Evolutionary conservation across 2,329 filamentous ascomycete species (phyloP).

Genomic region (Ophidiomyces ophidiicola): DNA sequence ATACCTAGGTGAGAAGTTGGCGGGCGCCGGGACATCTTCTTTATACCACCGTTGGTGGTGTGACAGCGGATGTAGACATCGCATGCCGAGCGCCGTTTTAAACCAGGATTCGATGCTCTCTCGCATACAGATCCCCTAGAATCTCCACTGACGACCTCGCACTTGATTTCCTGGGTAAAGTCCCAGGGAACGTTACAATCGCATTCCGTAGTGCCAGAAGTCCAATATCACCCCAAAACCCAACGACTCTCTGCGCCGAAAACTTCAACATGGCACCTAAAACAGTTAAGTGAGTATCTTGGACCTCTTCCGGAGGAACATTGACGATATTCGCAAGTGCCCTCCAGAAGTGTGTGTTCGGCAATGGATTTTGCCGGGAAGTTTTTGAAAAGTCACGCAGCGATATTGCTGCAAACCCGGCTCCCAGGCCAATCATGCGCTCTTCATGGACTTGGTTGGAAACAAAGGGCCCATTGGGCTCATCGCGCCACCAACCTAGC

Average conservation of each 20-base stretch:
- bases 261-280: slow-evolving; percentile 60
- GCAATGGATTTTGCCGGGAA: slow-evolving; percentile 59
- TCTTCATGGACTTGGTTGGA: slow-evolving; percentile 63
- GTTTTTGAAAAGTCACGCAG: slow-evolving; percentile 69
- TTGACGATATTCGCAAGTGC: slow-evolving; percentile 65
- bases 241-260: slow-evolving; percentile 62
- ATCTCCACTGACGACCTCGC: slow-evolving; percentile 30
- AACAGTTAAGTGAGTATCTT: slow-evolving; percentile 61
- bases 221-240: slow-evolving; percentile 67
- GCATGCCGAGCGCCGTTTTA: no score
- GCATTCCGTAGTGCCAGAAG: slow-evolving; percentile 58
- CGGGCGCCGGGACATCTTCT: no score
- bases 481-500: slow-evolving; percentile 61
- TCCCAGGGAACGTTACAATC: slow-evolving; percentile 57
- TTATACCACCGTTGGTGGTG: no score
- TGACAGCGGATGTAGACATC: no score
- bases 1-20: no score
- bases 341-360: slow-evolving; percentile 70
- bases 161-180: slow-evolving; percentile 26
- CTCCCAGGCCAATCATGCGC: slow-evolving; percentile 70
- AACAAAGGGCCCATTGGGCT: slow-evolving; percentile 44
- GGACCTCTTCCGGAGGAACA: slow-evolving; percentile 53
- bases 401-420: slow-evolving; percentile 71
- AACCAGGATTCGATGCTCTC: slow-evolving; percentile 29
- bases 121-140: slow-evolving; percentile 27